phyloP scores from a whole-genome alignment of 352 stramenopile species.

The Globisporangium sylvaticum region DNA sequence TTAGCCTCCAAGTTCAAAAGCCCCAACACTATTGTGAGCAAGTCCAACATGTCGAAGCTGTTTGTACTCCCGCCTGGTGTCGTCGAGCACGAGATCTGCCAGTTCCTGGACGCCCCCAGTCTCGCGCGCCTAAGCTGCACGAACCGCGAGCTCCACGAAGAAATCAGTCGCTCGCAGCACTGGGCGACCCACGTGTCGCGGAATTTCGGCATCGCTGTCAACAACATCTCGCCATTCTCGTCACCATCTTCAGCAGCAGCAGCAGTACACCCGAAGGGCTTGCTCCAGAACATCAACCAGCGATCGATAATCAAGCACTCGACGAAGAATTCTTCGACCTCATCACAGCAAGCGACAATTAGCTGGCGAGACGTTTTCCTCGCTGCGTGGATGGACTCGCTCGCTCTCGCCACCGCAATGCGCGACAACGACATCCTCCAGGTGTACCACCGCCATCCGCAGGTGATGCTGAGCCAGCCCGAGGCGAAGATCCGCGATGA shows the following conservation, averaged over 20 bases:
- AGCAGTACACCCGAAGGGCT: not conserved
- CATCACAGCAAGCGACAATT: constrained; percentile 11
- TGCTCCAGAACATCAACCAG: not conserved
- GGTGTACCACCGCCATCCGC: constrained; percentile 28
- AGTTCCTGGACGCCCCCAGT: constrained; percentile 38
- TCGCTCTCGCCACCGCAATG: constrained; percentile 19
- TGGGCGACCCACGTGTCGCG: constrained; percentile 41
- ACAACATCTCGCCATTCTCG: constrained; percentile 17
- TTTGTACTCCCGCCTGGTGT: constrained; percentile 31
- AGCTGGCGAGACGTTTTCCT: constrained; percentile 47
- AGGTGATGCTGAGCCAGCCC: constrained; percentile 23
- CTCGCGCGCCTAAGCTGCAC: constrained; percentile 32
- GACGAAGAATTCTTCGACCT: not conserved
- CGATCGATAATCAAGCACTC: not conserved
- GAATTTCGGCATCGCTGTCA: constrained; percentile 35
- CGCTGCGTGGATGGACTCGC: constrained; percentile 34
- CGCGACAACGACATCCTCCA: constrained; percentile 32
- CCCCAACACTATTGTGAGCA: no score
- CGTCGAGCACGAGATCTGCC: constrained; percentile 38
- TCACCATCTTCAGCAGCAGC: not conserved
- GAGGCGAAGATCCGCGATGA: constrained; percentile 48
- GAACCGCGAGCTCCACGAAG: constrained; percentile 30
- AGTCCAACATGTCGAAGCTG: constrained; percentile 19
- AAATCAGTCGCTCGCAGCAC: constrained; percentile 26
- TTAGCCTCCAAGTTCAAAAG: not conserved